phyloP scores from a whole-genome alignment of 2,329 filamentous ascomycete species.

The Ophiostoma sp. region DNA sequence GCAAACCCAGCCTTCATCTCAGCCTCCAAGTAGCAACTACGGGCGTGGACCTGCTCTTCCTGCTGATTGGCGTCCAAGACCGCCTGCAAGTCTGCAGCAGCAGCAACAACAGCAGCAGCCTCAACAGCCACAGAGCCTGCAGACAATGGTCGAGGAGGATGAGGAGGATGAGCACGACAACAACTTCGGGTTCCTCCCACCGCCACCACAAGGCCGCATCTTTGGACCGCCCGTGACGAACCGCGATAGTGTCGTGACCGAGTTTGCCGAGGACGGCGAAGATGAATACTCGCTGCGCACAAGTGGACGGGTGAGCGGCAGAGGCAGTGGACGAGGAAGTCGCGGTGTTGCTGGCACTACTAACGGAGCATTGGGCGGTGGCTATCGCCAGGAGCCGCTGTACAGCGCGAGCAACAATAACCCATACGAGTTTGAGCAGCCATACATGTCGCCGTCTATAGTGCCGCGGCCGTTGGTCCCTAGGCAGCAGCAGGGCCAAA shows the following conservation, averaged over 20 bases:
- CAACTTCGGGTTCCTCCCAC: not conserved
- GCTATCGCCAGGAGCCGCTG: not conserved
- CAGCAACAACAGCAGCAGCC: not conserved
- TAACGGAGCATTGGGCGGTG: not conserved
- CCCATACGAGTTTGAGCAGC: conserved; percentile 1
- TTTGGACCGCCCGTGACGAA: conserved; percentile 18
- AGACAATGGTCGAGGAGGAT: conserved; percentile 1
- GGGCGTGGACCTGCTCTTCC: not conserved
- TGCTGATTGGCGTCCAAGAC: not conserved
- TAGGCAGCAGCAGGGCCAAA: too few relatives aligned
- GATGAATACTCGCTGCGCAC: conserved; percentile 20
- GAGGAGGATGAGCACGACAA: not conserved
- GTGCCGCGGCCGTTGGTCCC: not conserved
- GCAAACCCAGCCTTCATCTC: not conserved
- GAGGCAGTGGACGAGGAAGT: not conserved
- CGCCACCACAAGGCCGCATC: not conserved
- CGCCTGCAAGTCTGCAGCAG: not conserved
- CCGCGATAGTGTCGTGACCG: conserved; percentile 44
- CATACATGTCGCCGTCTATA: conserved; percentile 19
- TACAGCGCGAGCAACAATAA: not conserved
- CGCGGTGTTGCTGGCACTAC: not conserved
- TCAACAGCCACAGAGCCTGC: not conserved
- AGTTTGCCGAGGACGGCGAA: conserved; percentile 49
- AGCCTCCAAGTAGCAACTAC: conserved; percentile 19
- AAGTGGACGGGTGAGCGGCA: not conserved